Evolutionary conservation across 352 stramenopile genomes (phyloP).

Genomic region (Achlya hypogyna): DNA sequence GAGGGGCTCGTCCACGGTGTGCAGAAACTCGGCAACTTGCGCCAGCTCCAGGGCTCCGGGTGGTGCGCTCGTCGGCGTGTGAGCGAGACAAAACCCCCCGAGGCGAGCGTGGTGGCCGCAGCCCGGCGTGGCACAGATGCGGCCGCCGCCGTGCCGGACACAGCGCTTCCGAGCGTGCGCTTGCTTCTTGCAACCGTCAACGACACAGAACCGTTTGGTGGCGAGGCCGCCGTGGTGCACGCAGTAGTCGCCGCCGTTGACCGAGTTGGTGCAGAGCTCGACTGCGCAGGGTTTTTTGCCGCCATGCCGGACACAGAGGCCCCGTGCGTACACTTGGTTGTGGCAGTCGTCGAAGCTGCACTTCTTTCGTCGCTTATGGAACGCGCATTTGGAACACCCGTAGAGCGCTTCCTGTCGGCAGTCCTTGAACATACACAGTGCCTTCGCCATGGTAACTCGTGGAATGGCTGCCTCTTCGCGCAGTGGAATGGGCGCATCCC

Average conservation of each 20-base stretch:
- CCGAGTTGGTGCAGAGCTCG: neutral
- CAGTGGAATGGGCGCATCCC: neutral
- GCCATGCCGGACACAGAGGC: constrained; percentile 9
- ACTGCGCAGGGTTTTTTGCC: constrained; percentile 8
- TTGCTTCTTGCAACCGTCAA: constrained; percentile 9
- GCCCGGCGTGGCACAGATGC: neutral
- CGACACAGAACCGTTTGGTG: constrained; percentile 3
- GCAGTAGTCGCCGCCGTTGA: constrained; percentile 8
- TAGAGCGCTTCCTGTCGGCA: neutral
- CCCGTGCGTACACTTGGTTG: constrained; percentile 15
- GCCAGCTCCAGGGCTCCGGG: neutral
- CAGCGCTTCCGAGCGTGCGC: constrained; percentile 9
- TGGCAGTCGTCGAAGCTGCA: neutral
- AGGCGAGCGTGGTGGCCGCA: constrained; percentile 9
- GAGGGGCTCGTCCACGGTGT: neutral
- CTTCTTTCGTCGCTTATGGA: constrained; percentile 12
- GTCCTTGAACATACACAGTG: constrained; percentile 15
- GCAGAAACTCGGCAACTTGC: neutral
- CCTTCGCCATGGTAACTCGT: constrained; percentile 4
- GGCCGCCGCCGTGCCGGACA: constrained; percentile 7
- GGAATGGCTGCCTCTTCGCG: neutral
- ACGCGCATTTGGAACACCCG: neutral
- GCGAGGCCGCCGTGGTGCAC: constrained; percentile 1
- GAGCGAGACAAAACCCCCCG: constrained; percentile 1
- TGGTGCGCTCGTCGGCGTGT: neutral